phyloP scores from a whole-genome alignment of 1,284 basidiomycete genomes.

The Naganishia sp. region DNA sequence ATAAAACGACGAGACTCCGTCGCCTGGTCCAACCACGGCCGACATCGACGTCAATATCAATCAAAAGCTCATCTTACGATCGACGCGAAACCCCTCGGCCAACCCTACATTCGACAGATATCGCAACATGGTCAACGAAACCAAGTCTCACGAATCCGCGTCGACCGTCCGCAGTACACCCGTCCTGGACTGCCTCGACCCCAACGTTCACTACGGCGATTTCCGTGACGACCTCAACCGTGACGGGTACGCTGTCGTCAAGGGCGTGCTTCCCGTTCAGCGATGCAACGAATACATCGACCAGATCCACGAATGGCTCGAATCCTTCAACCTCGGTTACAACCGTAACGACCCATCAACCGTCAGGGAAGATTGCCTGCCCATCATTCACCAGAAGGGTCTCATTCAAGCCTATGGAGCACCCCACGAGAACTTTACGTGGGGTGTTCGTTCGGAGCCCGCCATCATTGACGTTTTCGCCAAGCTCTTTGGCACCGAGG shows the following conservation, averaged over 20 bases:
- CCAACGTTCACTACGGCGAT: conserved; percentile 35
- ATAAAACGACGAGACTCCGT: too few relatives aligned
- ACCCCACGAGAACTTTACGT: conserved; percentile 32
- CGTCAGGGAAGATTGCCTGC: conserved; percentile 40
- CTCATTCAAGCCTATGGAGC: conserved; percentile 32
- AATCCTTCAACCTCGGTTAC: conserved; percentile 45
- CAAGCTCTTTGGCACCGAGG: conserved; percentile 30
- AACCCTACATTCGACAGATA: neutral
- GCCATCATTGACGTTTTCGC: conserved; percentile 27
- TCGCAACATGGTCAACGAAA: conserved; percentile 20
- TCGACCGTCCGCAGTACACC: conserved; percentile 21
- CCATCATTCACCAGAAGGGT: conserved; percentile 38
- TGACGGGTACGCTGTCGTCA: conserved; percentile 45
- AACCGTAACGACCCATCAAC: conserved; percentile 42
- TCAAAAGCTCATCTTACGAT: too few relatives aligned
- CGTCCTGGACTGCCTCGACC: conserved; percentile 28
- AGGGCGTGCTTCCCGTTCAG: conserved; percentile 40
- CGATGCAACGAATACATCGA: conserved; percentile 39
- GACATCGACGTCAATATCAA: too few relatives aligned
- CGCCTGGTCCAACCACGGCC: too few relatives aligned
- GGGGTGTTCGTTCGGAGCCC: conserved; percentile 21
- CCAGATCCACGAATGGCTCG: conserved; percentile 43
- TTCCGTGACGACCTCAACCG: conserved; percentile 43
- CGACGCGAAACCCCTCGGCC: too few relatives aligned
- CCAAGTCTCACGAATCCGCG: conserved; percentile 20